These are phyloP conservation scores for Vitis cinerea DNA, from an alignment of 164 flowering plant genomes.

Conservation along the genomic window DNA sequence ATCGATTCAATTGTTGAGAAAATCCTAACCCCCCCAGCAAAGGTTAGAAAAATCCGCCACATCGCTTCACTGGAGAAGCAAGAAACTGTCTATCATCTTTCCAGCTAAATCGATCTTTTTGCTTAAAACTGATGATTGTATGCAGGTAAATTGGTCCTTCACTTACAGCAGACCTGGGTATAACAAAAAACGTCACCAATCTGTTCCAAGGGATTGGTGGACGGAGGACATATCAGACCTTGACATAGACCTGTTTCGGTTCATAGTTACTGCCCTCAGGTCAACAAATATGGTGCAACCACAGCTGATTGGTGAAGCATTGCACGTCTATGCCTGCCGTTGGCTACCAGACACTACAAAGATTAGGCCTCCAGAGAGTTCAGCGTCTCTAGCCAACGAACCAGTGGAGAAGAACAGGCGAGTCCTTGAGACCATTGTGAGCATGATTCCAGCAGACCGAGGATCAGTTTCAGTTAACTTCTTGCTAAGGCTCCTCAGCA, in stretches of 20 bases:
- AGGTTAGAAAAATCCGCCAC: slow-evolving; percentile 28
- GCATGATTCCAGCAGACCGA: slow-evolving; percentile 65
- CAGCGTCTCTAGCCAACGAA: slow-evolving; percentile 32
- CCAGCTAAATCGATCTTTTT: neutral
- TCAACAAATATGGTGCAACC: slow-evolving; percentile 57
- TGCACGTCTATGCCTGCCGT: slow-evolving; percentile 80
- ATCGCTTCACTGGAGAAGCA: neutral
- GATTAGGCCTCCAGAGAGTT: slow-evolving; percentile 25
- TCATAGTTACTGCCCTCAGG: slow-evolving; percentile 43
- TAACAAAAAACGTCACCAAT: slow-evolving; percentile 42
- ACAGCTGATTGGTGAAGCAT: slow-evolving; percentile 85
- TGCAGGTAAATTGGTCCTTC: slow-evolving; percentile 85
- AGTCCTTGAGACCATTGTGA: slow-evolving; percentile 65
- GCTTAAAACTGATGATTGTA: slow-evolving; percentile 5
- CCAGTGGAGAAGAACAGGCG: slow-evolving; percentile 26
- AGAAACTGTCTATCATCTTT: neutral
- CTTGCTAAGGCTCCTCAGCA: slow-evolving; percentile 59
- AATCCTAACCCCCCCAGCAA: slow-evolving; percentile 63
- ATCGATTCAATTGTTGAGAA: slow-evolving; percentile 74
- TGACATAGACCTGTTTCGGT: slow-evolving; percentile 65
- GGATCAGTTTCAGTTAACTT: slow-evolving; percentile 79
- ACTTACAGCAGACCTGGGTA: slow-evolving; percentile 89
- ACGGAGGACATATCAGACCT: slow-evolving; percentile 83
- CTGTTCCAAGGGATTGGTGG: slow-evolving; percentile 94
- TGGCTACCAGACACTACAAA: slow-evolving; percentile 56